Percentiles rank a stretch among this genome's conserved stretches.
phyloP scores from a whole-genome alignment of 257 asterid species.

The Solanum sejunctum region DNA sequence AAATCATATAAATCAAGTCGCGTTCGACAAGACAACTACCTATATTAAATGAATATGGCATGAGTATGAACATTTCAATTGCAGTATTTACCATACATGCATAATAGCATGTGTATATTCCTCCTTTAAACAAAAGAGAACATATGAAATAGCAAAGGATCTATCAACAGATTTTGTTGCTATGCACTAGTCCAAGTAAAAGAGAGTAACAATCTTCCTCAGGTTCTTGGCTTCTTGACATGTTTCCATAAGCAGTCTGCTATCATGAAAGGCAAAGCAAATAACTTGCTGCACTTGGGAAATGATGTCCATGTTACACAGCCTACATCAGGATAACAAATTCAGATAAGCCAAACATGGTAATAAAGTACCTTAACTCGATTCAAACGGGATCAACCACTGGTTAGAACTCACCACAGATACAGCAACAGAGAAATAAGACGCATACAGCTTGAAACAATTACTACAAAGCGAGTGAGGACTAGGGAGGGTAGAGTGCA shows the following conservation, averaged over 20 bases:
- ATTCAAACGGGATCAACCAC: background rate
- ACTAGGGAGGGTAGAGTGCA: background rate
- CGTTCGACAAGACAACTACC: background rate
- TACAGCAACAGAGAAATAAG: background rate
- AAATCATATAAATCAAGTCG: background rate
- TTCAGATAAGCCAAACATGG: background rate
- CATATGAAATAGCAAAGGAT: constrained; percentile 1
- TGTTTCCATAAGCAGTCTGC: constrained; percentile 91
- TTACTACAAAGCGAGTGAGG: background rate
- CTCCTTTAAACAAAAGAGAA: background rate
- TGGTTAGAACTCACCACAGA: background rate
- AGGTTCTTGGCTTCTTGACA: constrained; percentile 92
- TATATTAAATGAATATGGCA: constrained; percentile 1
- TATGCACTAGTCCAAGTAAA: constrained; percentile 61
- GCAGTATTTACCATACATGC: background rate
- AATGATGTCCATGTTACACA: constrained; percentile 97
- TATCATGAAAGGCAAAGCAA: constrained; percentile 95
- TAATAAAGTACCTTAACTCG: background rate
- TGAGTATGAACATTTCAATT: background rate
- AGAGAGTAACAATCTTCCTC: constrained; percentile 89
- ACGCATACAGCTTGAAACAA: background rate
- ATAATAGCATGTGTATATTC: background rate
- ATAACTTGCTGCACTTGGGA: constrained; percentile 95
- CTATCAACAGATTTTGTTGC: constrained; percentile 2
- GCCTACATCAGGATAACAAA: constrained; percentile 32